phyloP scores from a whole-genome alignment of 768 basidiomycete species.

The Tubosaeta sp. region DNA sequence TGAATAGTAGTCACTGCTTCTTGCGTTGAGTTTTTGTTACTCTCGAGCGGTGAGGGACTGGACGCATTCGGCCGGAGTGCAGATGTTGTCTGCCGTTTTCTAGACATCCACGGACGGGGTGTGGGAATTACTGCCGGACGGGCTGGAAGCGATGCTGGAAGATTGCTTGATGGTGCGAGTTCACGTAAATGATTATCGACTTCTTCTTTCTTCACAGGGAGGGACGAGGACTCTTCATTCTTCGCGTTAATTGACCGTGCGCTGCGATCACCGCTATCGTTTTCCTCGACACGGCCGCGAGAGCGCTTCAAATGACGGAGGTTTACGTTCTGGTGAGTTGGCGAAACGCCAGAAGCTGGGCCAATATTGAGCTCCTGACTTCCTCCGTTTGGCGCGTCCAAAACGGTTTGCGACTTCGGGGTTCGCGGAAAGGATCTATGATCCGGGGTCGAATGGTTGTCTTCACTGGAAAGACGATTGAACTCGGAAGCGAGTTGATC shows the following conservation, averaged over 20 bases:
- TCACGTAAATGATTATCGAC: constrained; percentile 4
- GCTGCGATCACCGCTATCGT: constrained; percentile 26
- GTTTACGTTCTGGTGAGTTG: constrained; percentile 26
- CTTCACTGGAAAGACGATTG: neutral
- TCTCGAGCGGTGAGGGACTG: neutral
- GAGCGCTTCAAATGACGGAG: constrained; percentile 29
- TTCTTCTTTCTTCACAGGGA: constrained; percentile 16
- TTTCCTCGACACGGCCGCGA: constrained; percentile 25
- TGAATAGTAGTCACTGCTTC: neutral
- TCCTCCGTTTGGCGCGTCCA: constrained; percentile 6
- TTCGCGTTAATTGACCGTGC: constrained; percentile 19
- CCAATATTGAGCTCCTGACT: constrained; percentile 21
- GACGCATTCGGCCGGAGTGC: neutral
- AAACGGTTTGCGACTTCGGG: constrained; percentile 23
- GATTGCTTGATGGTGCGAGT: neutral
- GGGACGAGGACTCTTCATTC: constrained; percentile 11
- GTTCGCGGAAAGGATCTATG: constrained; percentile 14
- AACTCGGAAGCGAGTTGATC: constrained; percentile 14
- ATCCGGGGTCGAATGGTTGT: constrained; percentile 5
- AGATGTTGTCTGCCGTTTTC: constrained; percentile 3
- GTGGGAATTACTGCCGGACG: constrained; percentile 22
- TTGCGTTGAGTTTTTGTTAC: neutral
- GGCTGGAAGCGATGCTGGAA: constrained; percentile 8
- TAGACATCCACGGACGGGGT: constrained; percentile 19
- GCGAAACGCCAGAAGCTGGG: constrained; percentile 19